Base-by-base conservation (phyloP, 2,329 filamentous ascomycete species). In the Davidsoniella neocaledoniae region DNA sequence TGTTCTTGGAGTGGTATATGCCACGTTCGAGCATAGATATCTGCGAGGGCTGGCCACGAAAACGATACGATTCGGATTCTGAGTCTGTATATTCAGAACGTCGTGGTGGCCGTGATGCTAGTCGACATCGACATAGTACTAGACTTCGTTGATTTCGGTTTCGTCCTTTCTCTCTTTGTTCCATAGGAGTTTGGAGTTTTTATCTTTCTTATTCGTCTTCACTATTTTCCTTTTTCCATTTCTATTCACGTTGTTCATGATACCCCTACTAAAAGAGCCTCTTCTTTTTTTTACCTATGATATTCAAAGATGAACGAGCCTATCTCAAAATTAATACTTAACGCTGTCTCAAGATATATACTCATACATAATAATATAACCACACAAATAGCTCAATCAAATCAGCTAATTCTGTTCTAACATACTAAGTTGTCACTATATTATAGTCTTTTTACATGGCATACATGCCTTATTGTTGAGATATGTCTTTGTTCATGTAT, bases 11-110 rank as follows among this genome's bases (percentile, higher is more conserved):
- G 63, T 77, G 93, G 64, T 83, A 79, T 68, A 88, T 84, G 54
- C 91, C 91, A 0, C 72, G 88, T 52, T 80, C 83, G 37, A 76
- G 79, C 40, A 96, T 98, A 55, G 91, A 98, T 58, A 78, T 91
- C 53, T 88, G 86, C 44, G 80, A 82, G 44, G 84, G 90, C 57
- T 98, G 91, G 91, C 91, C 91, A 2, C 80, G 83, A 59, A 95
- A 95, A 37, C 33, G 26, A 6, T 51, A 54, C 38, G 49, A 49
- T 40, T 50, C 48, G 6, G 48, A 50, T 26, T 48, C 45, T 3
- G 51, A 53, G 23, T 53, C 49, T 16, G 46, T 38, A 39, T 47
- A 23, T 39, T 51, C 43, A 5, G 49, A 46, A 36, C 19, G 38
- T 38, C 17, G 36, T 12, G 21, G 50, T 12, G 50, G 43, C 17